Evolutionary conservation across 106 monocot species (phyloP).

Genomic region (Dioscorea alata): DNA sequence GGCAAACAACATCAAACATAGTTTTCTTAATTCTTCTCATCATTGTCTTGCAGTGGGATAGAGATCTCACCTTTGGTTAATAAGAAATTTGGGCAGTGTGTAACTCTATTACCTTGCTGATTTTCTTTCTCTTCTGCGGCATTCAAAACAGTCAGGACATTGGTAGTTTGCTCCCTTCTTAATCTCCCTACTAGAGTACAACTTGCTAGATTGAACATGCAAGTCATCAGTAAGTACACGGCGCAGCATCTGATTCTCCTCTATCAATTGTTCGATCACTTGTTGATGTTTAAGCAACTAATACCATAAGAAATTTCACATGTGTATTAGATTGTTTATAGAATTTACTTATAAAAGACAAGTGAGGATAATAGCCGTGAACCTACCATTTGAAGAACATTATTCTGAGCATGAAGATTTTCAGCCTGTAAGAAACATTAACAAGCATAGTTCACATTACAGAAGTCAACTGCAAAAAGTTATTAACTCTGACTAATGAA

Average conservation of each 20-base stretch:
- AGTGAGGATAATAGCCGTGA: not conserved
- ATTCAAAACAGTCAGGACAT: constrained; percentile 66
- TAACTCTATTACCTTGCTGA: constrained; percentile 14
- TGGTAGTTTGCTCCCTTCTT: constrained; percentile 6
- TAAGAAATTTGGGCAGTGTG: not conserved
- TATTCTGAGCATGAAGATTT: constrained; percentile 36
- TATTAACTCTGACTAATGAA: not conserved
- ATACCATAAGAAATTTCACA: not conserved
- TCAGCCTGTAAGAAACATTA: constrained; percentile 24
- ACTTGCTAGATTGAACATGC: constrained; percentile 42
- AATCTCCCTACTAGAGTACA: constrained; percentile 11
- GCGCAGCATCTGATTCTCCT: constrained; percentile 61
- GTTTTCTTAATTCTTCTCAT: too few species aligned
- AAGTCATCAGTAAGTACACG: constrained; percentile 57
- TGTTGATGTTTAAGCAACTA: constrained; percentile 67
- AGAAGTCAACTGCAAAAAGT: not conserved
- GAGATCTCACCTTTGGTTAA: not conserved
- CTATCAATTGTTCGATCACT: constrained; percentile 47
- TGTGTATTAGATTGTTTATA: not conserved
- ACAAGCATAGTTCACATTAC: not conserved
- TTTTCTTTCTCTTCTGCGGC: constrained; percentile 50
- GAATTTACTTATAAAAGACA: not conserved
- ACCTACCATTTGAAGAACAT: constrained; percentile 63
- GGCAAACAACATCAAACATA: too few species aligned
- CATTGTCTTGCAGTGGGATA: too few species aligned